Evolutionary conservation across 164 flowering plant genomes (phyloP), one percentile per base, ranked within the genome.

Genomic region (Taxillus chinensis): DNA sequence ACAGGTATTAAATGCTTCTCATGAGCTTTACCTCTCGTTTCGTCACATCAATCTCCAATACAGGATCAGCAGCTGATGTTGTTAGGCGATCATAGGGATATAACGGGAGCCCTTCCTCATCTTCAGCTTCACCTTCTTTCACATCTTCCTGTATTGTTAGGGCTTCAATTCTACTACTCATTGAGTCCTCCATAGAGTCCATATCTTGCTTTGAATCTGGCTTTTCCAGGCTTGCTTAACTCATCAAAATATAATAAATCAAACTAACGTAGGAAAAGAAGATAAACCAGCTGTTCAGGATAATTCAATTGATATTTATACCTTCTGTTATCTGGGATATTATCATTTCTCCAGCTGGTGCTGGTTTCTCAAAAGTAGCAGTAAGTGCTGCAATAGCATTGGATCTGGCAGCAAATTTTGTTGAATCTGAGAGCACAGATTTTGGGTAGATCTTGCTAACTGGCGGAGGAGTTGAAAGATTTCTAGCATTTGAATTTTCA

Each of bases 381-480:
- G 79, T 82, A 16, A 89, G 80, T 7, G 92, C 78, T 55, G 96
- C 83, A 58, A 93, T 89, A 43, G 96, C 86, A 67, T 86, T 59
- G 14, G 96, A 78, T 79, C 75, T 85, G 45, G 95, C 66, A 70
- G 83, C 78, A 65, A 70, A 13, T 56, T 70, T 81, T 53, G 67
- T 77, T 15, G 92, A 76, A 71, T 89, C 97, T 4, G 91, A 88
- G 37, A 84, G 77, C 41, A 66, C 82, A 38, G 99, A 90, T 73
- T 86, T 93, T 8, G 99, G 97, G 70, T 83, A 90, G 53, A 87
- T 55, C 80, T 93, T 93, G 61, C 92, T 83, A 67, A 81, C 95
- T 17, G 99, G 97, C 10, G 99, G 96, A 48, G 99, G 99, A 72
- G 97, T 91, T 60, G 99, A 93, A 57, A 89, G 88, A 68, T 93